Evolutionary conservation across 371 early-diverging fungal genomes (phyloP), one percentile per base, ranked within the genome.

Genomic region (Rhizopus arrhizus): DNA sequence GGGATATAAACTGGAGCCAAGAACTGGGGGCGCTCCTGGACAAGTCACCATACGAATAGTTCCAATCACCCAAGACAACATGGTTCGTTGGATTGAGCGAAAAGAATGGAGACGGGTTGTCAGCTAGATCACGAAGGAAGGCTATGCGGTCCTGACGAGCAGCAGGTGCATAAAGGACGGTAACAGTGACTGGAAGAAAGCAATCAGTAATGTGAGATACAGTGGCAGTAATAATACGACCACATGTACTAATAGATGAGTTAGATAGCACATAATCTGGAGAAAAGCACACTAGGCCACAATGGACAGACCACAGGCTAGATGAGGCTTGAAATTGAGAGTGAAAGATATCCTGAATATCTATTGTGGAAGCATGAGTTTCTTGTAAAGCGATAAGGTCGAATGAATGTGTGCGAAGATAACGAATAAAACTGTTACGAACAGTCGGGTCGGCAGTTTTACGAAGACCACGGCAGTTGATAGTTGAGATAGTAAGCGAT

Each of bases 391-490:
- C n/a, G 6, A 57, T 16, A 10, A 57, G 13, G 28, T 57, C 58
- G 10, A 57, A 22, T 5, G 28, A 11, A 6, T 9, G 11, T 35
- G 58, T 35, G 13, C 58, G 47, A 22, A 57, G 49, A 31, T 57
- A 47, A 36, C 49, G 46, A 11, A 57, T 57, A 16, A 57, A 57
- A 11, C 13, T n/a, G 13, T 28, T 41, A 13, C 49, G 16, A 34
- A 41, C 35, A 22, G 29, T 5, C 3, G 58, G 11, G 16, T 57
- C 15, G 11, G 16, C 13, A 8, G 58, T 57, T 48, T 57, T 57
- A 33, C 15, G 16, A 22, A 57, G 38, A 22, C 58, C 49, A 36
- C 58, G 15, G 10, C 58, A 57, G 35, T 57, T 57, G 16, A 57
- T 57, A n/a, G 56, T 15, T 36, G 36, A 36, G 5, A 36, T 36